These are phyloP conservation scores for Starmerella geochares DNA, from an alignment of 805 yeast genomes.

Conservation along the genomic window DNA sequence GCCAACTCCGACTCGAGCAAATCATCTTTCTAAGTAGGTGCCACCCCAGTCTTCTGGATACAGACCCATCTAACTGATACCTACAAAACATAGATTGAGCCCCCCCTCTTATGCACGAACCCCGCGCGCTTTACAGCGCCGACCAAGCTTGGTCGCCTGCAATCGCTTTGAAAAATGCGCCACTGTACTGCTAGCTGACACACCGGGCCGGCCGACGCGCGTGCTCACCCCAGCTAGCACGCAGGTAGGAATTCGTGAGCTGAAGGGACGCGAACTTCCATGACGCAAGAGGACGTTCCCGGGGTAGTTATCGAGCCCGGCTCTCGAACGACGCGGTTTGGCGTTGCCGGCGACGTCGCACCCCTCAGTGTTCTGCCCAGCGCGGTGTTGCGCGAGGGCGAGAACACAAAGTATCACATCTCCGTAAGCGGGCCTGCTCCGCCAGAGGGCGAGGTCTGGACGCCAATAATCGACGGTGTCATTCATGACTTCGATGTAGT, in stretches of 20 bases:
- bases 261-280: background rate
- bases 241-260: background rate
- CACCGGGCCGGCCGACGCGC: background rate
- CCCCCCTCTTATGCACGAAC: too few relatives aligned
- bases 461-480: slow-evolving; percentile 27
- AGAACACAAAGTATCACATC: slow-evolving; percentile 22
- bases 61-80: too few relatives aligned
- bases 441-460: slow-evolving; percentile 22
- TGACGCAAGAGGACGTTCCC: slow-evolving; percentile 58
- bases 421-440: slow-evolving; percentile 14
- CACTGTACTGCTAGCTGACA: too few relatives aligned
- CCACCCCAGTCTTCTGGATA: too few relatives aligned
- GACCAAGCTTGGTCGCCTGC: too few relatives aligned
- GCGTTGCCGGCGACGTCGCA: slow-evolving; percentile 83
- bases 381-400: slow-evolving; percentile 24
- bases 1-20: too few relatives aligned
- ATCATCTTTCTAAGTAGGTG: too few relatives aligned
- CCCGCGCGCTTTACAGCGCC: too few relatives aligned
- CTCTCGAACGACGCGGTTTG: slow-evolving; percentile 67
- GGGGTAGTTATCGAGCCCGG: slow-evolving; percentile 91
- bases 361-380: slow-evolving; percentile 74
- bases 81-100: too few relatives aligned
- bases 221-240: background rate
- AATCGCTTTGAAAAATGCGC: too few relatives aligned
- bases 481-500: slow-evolving; percentile 75